Conservation (phyloP, 805 yeast genomes). For the Schwanniomyces sp. region DNA sequence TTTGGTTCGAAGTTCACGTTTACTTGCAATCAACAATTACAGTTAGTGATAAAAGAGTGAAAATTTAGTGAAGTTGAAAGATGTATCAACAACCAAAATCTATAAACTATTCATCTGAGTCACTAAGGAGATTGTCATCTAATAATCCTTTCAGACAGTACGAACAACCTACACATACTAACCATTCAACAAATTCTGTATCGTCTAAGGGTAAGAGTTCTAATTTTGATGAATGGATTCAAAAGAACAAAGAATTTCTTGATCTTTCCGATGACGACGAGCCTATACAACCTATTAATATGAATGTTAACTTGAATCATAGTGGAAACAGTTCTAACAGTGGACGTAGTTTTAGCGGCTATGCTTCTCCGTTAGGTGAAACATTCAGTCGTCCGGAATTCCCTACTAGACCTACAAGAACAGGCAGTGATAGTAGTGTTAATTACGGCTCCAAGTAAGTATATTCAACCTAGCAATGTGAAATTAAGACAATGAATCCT, state of each 20-base stretch:
- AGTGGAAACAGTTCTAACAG: slow-evolving; percentile 1
- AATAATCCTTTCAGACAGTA: slow-evolving; percentile 70
- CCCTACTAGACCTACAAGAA: slow-evolving; percentile 26
- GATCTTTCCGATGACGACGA: slow-evolving; percentile 39
- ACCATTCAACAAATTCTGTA: slow-evolving; percentile 11
- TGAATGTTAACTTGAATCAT: slow-evolving; percentile 1
- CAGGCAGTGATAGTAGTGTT: slow-evolving; percentile 37
- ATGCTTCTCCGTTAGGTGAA: slow-evolving; percentile 4
- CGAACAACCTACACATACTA: slow-evolving; percentile 9
- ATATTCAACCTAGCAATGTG: background rate
- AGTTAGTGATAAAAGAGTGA: background rate
- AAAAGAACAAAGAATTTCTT: slow-evolving; percentile 40
- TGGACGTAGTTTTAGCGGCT: background rate
- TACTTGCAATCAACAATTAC: too few relatives aligned
- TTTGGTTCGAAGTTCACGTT: too few relatives aligned
- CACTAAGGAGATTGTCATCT: slow-evolving; percentile 51
- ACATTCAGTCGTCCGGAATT: slow-evolving; percentile 18
- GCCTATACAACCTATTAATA: slow-evolving; percentile 1
- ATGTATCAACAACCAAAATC: slow-evolving; percentile 44
- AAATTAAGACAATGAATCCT: background rate
- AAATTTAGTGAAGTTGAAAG: slow-evolving; percentile 13
- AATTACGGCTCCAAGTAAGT: slow-evolving; percentile 22
- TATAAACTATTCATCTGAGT: slow-evolving; percentile 32
- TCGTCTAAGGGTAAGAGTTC: slow-evolving; percentile 23
- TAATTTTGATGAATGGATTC: slow-evolving; percentile 61